Evolutionary conservation across 2,329 filamentous ascomycete genomes (phyloP).

Genomic region (Shiraia bambusicola): DNA sequence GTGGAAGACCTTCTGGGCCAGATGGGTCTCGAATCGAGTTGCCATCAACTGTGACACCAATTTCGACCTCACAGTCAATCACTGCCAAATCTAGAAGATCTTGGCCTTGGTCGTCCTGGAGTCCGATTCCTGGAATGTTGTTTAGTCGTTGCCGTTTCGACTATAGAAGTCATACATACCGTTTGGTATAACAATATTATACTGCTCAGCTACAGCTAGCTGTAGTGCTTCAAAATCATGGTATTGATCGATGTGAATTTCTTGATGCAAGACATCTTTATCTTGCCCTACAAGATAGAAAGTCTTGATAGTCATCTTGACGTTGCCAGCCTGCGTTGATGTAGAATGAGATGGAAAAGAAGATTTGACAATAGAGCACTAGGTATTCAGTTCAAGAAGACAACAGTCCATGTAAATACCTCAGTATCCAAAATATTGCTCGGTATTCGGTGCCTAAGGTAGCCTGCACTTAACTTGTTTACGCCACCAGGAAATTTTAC

Average conservation of each 20-base stretch:
- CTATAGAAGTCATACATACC: background rate
- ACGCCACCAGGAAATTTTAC: no score
- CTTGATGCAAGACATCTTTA: slow-evolving; percentile 15
- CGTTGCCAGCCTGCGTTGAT: background rate
- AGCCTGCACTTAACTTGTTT: no score
- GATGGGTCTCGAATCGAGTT: slow-evolving; percentile 10
- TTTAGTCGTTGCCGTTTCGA: background rate
- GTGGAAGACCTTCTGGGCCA: slow-evolving; percentile 13
- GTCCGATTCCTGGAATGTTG: slow-evolving; percentile 6
- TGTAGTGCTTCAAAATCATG: slow-evolving; percentile 18
- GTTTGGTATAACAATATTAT: slow-evolving; percentile 14
- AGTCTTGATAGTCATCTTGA: slow-evolving; percentile 17
- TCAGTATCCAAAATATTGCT: no score
- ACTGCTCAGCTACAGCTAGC: slow-evolving; percentile 16
- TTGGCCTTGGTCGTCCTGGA: slow-evolving; percentile 13
- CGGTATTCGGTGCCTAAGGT: no score
- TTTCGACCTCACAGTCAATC: slow-evolving; percentile 14
- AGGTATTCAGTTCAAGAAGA: no score
- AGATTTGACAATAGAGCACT: no score
- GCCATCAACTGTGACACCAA: slow-evolving; percentile 14
- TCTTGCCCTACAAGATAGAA: slow-evolving; percentile 17
- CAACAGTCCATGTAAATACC: no score
- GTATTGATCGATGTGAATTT: slow-evolving; percentile 17
- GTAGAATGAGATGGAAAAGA: no score
- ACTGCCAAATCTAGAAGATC: slow-evolving; percentile 13